Conservation (phyloP, 1,284 basidiomycete genomes). For the Ganoderma resinaceum region DNA sequence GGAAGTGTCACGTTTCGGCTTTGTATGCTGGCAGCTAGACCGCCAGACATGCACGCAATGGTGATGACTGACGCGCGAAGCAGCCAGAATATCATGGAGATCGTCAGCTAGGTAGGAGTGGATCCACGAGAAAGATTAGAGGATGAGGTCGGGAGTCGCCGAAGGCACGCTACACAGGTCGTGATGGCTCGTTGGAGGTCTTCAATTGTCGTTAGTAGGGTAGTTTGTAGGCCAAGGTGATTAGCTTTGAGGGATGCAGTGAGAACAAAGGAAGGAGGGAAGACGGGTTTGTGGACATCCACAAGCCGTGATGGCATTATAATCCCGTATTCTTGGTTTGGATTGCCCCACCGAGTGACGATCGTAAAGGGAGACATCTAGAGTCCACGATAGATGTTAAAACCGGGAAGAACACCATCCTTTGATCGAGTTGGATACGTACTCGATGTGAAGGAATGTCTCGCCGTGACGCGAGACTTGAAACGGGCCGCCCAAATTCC, state of each 20-base stretch:
- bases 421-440: not conserved
- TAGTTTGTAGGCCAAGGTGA: not conserved
- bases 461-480: not conserved
- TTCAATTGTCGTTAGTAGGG: not conserved
- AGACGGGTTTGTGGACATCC: not conserved
- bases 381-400: not conserved
- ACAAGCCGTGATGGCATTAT: not conserved
- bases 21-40: constrained; percentile 45
- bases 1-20: constrained; percentile 53
- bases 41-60: constrained; percentile 29
- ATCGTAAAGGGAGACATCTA: not conserved
- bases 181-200: not conserved
- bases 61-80: constrained; percentile 28
- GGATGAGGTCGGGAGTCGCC: too few species aligned
- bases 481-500: not conserved
- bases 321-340: not conserved
- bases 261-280: not conserved
- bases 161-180: too few species aligned
- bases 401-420: not conserved
- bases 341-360: not conserved
- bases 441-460: not conserved
- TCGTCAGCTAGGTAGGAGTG: not conserved
- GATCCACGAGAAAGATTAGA: not conserved
- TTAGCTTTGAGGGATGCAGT: not conserved
- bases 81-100: constrained; percentile 25